Evolutionary conservation across 179 eudicot species (phyloP).

Genomic region (Silene noctiflora): DNA sequence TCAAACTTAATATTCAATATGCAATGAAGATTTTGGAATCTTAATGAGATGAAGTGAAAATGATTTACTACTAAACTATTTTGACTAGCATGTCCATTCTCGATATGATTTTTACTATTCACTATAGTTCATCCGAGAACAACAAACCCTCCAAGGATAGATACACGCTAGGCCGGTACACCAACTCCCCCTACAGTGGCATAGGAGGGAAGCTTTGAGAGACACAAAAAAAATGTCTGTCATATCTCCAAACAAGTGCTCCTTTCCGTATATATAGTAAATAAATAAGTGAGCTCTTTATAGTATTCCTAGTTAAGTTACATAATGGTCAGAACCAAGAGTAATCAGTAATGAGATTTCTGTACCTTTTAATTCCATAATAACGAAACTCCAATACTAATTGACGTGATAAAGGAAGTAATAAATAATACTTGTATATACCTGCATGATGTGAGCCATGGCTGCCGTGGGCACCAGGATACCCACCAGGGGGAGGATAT

Average conservation of each 20-base stretch:
- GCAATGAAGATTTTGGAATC: neutral
- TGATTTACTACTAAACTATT: neutral
- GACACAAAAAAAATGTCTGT: too few relatives aligned
- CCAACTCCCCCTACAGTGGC: too few relatives aligned
- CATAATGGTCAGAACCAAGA: too few relatives aligned
- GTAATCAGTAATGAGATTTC: too few relatives aligned
- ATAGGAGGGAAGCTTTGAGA: neutral
- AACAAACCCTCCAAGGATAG: too few relatives aligned
- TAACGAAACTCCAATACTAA: neutral
- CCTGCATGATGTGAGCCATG: slow-evolving; percentile 32
- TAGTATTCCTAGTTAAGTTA: too few relatives aligned
- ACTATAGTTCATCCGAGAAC: too few relatives aligned
- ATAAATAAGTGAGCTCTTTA: too few relatives aligned
- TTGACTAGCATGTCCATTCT: neutral
- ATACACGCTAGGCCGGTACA: too few relatives aligned
- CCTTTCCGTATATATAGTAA: too few relatives aligned
- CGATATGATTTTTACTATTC: neutral
- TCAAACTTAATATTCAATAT: neutral
- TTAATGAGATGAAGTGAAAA: neutral
- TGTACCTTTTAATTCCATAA: too few relatives aligned
- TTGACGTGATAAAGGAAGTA: neutral
- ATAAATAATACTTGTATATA: neutral
- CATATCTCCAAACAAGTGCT: too few relatives aligned
- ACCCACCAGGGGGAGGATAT: slow-evolving; percentile 11
- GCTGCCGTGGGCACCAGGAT: slow-evolving; percentile 23